Base-by-base conservation (phyloP, 305 asterid species). In the Euphrasia arctica region DNA sequence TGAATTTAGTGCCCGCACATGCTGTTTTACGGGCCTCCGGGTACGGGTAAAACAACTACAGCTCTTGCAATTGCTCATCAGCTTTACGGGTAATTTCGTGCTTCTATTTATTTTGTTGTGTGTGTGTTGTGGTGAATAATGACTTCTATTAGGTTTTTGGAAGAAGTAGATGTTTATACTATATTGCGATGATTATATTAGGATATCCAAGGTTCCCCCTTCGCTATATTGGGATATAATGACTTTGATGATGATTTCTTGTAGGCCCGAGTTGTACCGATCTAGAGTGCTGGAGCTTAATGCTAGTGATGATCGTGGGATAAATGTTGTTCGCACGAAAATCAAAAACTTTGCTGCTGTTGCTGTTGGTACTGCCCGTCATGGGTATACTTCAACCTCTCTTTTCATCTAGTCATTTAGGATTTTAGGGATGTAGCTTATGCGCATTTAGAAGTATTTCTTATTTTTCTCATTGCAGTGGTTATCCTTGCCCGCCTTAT, bases 221-320 rank as follows among this genome's bases (percentile, higher is more conserved):
- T 0, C 4, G 4, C 36, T 31, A 0, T 31, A 31, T 31, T 2
- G 4, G 36, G 36, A 4, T 32, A 32, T 3, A 32, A 4, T 32
- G 36, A 3, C 36, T 3, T 2, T 18, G 22, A 18, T 18, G 22
- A 18, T 18, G 22, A 18, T 18, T 66, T 51, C 55, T 68, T 52
- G 51, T 76, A 92, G 98, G 13, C 98, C 98, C 58, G 97, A 90
- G 65, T 70, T 92, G 32, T 92, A 92, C 80, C 86, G 80, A 82
- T 77, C 96, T 9, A 87, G 97, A 79, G 98, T 92, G 14, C 78
- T 92, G 72, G 98, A 92, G 86, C 89, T 92, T 63, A 92, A 92
- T 85, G 98, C 98, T 72, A 92, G 98, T 73, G 98, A 92, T 75
- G 97, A 92, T 72, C 97, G 96, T 68, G 98, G 98, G 64, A 92